Conservation (phyloP, 2,329 filamentous ascomycete genomes). For the Scorias spongiosa region DNA sequence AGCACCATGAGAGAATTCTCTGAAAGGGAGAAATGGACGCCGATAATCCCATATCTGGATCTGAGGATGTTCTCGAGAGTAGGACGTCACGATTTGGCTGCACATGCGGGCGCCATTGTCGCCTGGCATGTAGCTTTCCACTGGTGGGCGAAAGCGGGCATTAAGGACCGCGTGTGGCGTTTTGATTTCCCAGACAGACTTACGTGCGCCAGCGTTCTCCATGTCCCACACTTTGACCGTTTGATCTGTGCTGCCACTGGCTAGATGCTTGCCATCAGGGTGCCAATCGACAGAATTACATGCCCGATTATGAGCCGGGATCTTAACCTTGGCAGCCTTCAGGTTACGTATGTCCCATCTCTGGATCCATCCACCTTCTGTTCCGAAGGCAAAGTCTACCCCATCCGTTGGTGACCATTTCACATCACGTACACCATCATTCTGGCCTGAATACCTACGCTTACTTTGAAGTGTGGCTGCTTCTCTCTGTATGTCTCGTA, state of each 20-base stretch:
- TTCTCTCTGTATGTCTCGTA: conserved; percentile 38
- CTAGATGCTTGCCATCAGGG: conserved; percentile 48
- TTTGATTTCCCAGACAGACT: conserved; percentile 42
- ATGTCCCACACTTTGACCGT: conserved; percentile 52
- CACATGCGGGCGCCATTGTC: conserved; percentile 42
- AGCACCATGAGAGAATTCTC: conserved; percentile 42
- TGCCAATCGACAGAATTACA: conserved; percentile 54
- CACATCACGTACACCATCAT: conserved; percentile 46
- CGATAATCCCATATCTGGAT: conserved; percentile 52
- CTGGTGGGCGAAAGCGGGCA: conserved; percentile 47
- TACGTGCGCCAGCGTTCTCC: conserved; percentile 41
- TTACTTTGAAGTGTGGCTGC: conserved; percentile 39
- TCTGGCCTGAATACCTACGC: conserved; percentile 40
- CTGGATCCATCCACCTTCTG: conserved; percentile 48
- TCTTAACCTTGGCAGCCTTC: conserved; percentile 41
- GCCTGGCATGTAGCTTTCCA: conserved; percentile 36
- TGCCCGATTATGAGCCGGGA: conserved; percentile 41
- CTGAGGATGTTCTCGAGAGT: conserved; percentile 44
- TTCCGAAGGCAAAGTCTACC: conserved; percentile 47
- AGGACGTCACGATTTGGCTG: conserved; percentile 47
- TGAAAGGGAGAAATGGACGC: conserved; percentile 45
- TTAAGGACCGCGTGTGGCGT: conserved; percentile 47
- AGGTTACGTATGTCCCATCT: conserved; percentile 47
- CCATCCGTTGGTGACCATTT: conserved; percentile 50
- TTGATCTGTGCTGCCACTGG: conserved; percentile 47